Percentiles rank a stretch among this genome's conserved stretches.
These are phyloP conservation scores for Boletus subcaerulescens DNA, from an alignment of 768 basidiomycete genomes.

Conservation along the genomic window DNA sequence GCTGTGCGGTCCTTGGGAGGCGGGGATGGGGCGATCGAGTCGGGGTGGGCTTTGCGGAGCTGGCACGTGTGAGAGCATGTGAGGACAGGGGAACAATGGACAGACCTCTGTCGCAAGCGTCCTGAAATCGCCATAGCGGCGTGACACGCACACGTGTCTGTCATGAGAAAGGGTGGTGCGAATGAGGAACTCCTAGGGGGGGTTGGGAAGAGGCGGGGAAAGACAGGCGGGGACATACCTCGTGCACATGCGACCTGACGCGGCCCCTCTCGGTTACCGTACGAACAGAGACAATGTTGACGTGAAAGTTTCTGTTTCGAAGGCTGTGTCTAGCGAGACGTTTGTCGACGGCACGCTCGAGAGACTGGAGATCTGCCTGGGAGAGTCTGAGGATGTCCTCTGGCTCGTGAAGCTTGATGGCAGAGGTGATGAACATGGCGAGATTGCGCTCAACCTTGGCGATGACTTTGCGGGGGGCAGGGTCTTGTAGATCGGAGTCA, in stretches of 20 bases:
- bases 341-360: constrained; percentile 70
- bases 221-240: constrained; percentile 46
- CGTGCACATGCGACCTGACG: constrained; percentile 81
- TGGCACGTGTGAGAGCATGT: constrained; percentile 32
- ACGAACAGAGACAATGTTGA: constrained; percentile 89
- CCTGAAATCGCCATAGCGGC: constrained; percentile 94
- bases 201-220: not conserved
- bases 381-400: constrained; percentile 91
- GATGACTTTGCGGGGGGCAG: constrained; percentile 64
- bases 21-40: constrained; percentile 74
- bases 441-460: constrained; percentile 83
- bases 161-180: constrained; percentile 73
- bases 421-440: constrained; percentile 75
- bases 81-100: not conserved
- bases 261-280: constrained; percentile 81
- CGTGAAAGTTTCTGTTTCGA: constrained; percentile 65
- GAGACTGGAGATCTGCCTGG: constrained; percentile 76
- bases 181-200: constrained; percentile 85
- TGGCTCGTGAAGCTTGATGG: constrained; percentile 74
- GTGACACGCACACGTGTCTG: constrained; percentile 81
- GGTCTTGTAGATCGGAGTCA: constrained; percentile 53
- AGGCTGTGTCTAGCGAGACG: constrained; percentile 49
- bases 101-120: constrained; percentile 81
- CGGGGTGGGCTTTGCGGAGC: constrained; percentile 86
- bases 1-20: constrained; percentile 86